phyloP scores from a whole-genome alignment of 306 rosid genomes.

The Leucaena leucocephala region DNA sequence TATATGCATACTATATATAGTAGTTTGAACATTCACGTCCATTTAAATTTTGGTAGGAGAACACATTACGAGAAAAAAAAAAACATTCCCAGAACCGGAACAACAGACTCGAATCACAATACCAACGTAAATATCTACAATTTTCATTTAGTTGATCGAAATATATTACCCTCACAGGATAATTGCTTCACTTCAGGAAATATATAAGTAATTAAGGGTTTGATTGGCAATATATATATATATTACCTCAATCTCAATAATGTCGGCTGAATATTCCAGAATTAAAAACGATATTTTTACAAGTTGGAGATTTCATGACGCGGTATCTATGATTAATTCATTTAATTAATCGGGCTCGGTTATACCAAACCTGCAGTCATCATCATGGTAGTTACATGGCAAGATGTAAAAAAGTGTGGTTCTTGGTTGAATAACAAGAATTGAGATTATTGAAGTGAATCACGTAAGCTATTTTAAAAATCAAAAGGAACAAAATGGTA shows the following conservation, averaged over 20 bases:
- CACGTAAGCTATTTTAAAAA: slow-evolving; percentile 2
- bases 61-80: slow-evolving; percentile 26
- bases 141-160: not conserved
- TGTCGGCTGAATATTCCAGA: slow-evolving; percentile 27
- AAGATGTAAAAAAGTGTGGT: not conserved
- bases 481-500: slow-evolving; percentile 7
- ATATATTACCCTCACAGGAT: slow-evolving; percentile 2
- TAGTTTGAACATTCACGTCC: slow-evolving; percentile 22
- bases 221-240: not conserved
- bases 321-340: not conserved
- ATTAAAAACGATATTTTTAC: not conserved
- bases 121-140: slow-evolving; percentile 24
- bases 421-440: not conserved
- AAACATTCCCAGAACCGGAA: slow-evolving; percentile 27
- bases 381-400: slow-evolving; percentile 32
- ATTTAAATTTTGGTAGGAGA: slow-evolving; percentile 24
- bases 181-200: not conserved
- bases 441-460: slow-evolving; percentile 10
- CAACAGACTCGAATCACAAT: slow-evolving; percentile 47
- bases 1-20: not conserved
- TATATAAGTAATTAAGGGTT: not conserved
- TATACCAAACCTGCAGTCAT: slow-evolving; percentile 30
- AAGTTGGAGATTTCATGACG: slow-evolving; percentile 1
- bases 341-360: not conserved
- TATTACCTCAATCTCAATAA: slow-evolving; percentile 15